A percentile compares a stretch with the other conserved stretches of the same genome.
These are phyloP conservation scores for Fusarium humuli DNA, from an alignment of 2,329 filamentous ascomycete genomes.

Conservation along the genomic window DNA sequence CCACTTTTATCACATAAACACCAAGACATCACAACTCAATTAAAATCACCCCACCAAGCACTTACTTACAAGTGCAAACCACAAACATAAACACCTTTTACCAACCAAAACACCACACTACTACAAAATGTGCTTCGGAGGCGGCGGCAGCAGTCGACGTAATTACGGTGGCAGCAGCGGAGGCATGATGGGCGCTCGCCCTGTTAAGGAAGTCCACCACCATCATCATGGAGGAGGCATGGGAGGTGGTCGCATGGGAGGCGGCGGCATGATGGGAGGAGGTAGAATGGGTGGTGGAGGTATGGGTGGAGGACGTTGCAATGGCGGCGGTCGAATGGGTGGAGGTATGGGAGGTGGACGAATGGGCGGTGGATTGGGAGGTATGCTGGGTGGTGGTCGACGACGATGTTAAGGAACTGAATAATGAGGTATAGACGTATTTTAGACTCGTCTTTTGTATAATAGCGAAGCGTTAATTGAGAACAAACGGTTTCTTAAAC, in stretches of 20 bases:
- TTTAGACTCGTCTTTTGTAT: not conserved
- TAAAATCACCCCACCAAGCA: not conserved
- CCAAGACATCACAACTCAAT: not conserved
- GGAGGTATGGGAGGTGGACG: slow-evolving; percentile 19
- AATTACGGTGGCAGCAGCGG: slow-evolving; percentile 1
- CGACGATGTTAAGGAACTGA: not conserved
- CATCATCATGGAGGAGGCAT: slow-evolving; percentile 18
- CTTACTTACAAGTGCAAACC: not conserved
- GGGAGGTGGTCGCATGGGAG: slow-evolving; percentile 1
- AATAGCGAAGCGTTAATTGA: not conserved
- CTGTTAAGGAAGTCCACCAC: slow-evolving; percentile 19
- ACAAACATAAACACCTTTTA: not conserved
- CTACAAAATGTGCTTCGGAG: slow-evolving; percentile 18
- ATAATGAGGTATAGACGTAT: not conserved
- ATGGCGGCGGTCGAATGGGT: slow-evolving; percentile 15
- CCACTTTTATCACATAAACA: not conserved
- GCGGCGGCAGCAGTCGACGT: slow-evolving; percentile 1
- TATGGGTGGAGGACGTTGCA: not conserved
- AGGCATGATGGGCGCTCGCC: slow-evolving; percentile 20
- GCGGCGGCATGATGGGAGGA: not conserved
- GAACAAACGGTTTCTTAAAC: not conserved
- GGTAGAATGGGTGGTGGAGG: slow-evolving; percentile 4
- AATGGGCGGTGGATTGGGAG: slow-evolving; percentile 18
- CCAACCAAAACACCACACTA: not conserved
- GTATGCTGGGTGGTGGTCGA: slow-evolving; percentile 8